Conservation (phyloP, 2,329 filamentous ascomycete genomes). For the Fusarium piperis region DNA sequence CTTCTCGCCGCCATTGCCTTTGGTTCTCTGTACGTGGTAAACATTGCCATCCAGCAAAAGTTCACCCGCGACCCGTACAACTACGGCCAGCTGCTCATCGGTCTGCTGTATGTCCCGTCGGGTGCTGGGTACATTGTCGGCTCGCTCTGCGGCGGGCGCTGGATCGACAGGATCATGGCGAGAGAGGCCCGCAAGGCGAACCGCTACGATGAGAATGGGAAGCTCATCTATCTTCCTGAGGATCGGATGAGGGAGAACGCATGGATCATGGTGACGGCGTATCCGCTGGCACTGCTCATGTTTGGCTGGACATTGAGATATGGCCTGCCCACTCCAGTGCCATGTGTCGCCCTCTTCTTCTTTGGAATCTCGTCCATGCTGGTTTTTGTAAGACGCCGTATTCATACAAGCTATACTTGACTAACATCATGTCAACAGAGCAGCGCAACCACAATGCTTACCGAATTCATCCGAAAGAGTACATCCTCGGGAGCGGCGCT, state of each 20-base stretch:
- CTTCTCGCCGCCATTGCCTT: conserved; percentile 81
- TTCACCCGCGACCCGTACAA: conserved; percentile 75
- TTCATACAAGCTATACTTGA: background rate
- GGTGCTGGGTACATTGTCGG: conserved; percentile 77
- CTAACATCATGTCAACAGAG: conserved; percentile 47
- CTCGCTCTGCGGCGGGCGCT: conserved; percentile 75
- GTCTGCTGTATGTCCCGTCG: conserved; percentile 80
- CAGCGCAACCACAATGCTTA: conserved; percentile 82
- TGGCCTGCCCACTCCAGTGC: conserved; percentile 71
- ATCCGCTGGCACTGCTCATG: conserved; percentile 75
- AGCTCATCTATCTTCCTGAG: conserved; percentile 76
- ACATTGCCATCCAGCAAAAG: conserved; percentile 78
- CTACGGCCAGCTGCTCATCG: conserved; percentile 74
- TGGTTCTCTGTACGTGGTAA: conserved; percentile 78
- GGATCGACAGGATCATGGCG: conserved; percentile 85
- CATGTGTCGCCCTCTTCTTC: conserved; percentile 73
- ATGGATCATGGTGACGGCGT: conserved; percentile 77
- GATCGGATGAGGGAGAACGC: conserved; percentile 86
- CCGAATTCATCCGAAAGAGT: conserved; percentile 80
- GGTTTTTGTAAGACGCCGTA: conserved; percentile 66
- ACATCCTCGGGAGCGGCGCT: conserved; percentile 79
- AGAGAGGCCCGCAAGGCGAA: conserved; percentile 76
- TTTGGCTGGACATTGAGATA: conserved; percentile 80
- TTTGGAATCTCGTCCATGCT: conserved; percentile 85
- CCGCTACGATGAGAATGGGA: conserved; percentile 73